Conservation (phyloP, 257 asterid species). For the Lithospermum erythrorhizon region DNA sequence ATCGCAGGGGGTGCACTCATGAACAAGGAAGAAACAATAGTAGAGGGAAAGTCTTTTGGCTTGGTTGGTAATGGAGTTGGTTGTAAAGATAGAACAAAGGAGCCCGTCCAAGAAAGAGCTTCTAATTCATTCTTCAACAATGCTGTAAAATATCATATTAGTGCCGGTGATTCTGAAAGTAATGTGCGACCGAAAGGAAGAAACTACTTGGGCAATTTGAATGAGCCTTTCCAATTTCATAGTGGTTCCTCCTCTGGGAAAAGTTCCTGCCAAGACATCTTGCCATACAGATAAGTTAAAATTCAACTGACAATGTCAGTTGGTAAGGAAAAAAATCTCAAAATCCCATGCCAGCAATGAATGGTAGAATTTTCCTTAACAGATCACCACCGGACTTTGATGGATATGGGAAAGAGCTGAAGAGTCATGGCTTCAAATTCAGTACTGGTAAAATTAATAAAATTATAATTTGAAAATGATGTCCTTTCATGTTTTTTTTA, state of each 20-base stretch:
- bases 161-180: not conserved
- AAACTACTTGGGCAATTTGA: slow-evolving; percentile 19
- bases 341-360: slow-evolving; percentile 12
- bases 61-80: slow-evolving; percentile 14
- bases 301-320: slow-evolving; percentile 16
- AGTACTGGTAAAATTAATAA: slow-evolving; percentile 43
- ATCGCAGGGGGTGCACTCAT: no score
- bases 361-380: slow-evolving; percentile 15
- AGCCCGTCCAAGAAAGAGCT: not conserved
- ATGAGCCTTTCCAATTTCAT: slow-evolving; percentile 16
- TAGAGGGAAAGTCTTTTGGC: slow-evolving; percentile 9
- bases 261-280: slow-evolving; percentile 5
- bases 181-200: slow-evolving; percentile 7
- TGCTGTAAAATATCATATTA: no score
- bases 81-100: slow-evolving; percentile 15
- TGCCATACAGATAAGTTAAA: slow-evolving; percentile 1
- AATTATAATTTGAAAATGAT: not conserved
- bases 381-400: slow-evolving; percentile 13
- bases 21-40: no score
- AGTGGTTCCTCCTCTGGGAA: slow-evolving; percentile 6
- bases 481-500: not conserved
- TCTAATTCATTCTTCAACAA: no score
- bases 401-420: slow-evolving; percentile 27
- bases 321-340: slow-evolving; percentile 19
- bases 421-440: slow-evolving; percentile 10